These are phyloP conservation scores for Euphorbia lathyris DNA, from an alignment of 345 rosid genomes.

Conservation along the genomic window DNA sequence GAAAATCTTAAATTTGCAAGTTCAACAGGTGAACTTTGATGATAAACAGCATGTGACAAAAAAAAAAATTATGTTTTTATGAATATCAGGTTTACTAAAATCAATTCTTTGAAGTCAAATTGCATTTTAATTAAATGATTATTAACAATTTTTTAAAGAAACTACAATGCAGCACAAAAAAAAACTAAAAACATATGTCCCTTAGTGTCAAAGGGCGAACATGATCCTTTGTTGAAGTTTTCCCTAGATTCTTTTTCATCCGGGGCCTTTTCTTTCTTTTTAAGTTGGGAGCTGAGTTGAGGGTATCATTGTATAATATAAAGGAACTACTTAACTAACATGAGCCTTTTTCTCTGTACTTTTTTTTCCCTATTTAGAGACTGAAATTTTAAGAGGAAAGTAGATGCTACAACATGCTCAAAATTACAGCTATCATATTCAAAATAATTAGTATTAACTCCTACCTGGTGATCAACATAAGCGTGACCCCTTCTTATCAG, in stretches of 20 bases:
- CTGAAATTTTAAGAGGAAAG: not conserved
- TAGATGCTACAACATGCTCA: not conserved
- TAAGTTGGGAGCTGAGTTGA: not conserved
- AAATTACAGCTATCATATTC: not conserved
- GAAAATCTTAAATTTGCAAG: no score
- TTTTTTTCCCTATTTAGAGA: not conserved
- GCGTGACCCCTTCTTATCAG: conserved; percentile 88
- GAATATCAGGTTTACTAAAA: not conserved
- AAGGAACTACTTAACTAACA: no score
- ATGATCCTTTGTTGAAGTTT: no score
- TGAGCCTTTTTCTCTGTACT: not conserved
- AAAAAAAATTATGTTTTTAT: no score
- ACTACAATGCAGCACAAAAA: not conserved
- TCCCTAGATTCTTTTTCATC: not conserved
- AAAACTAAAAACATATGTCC: no score
- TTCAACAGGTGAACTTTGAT: no score
- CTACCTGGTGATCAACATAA: conserved; percentile 97
- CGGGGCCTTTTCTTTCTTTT: not conserved
- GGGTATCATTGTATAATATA: no score
- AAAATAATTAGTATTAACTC: not conserved
- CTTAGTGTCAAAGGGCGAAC: no score
- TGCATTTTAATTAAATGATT: not conserved
- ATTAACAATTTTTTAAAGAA: not conserved
- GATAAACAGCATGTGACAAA: no score
- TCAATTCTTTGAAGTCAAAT: not conserved